Base-by-base conservation (phyloP, 2,329 filamentous ascomycete genomes). In the Talaromyces sp. region DNA sequence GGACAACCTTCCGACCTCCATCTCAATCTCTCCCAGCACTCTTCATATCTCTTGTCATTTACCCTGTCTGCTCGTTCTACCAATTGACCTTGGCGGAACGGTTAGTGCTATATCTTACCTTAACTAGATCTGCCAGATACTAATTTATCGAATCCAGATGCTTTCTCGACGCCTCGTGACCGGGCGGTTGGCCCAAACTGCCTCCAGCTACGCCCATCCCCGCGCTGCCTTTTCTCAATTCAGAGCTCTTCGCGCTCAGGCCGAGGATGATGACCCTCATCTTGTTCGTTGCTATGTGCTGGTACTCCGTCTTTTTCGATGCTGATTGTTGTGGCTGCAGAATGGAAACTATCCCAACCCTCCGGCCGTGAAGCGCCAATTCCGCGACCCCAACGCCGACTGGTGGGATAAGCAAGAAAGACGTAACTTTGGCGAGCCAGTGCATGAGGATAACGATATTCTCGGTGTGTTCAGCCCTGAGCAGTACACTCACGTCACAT, bases 321-420 rank as follows among this genome's bases (percentile, higher is more conserved):
- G 62, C 62, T 64, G 56, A 64, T 59, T 49, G 19, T 41, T 60
- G 27, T 59, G 37, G 35, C 24, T 43, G 59, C 69, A 83, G 81
- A 83, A 83, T 67, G 76, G 76, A 68, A 77, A 77, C 70, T 83
- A 83, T 69, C 75, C 78, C 67, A 83, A 83, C 69, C 81, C 81
- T 69, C 81, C 81, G 52, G 73, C 85, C 63, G 83, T 94, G 80
- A 97, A 97, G 85, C 90, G 94, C 72, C 89, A 93, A 79, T 91
- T 92, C 82, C 92, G 95, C 77, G 95, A 98, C 79, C 95, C 96
- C 41, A 87, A 98, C 78, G 94, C 81, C 75, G 89, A 92, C 76
- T 99, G 93, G 92, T 98, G 93, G 92, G 94, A 99, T 81, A 90
- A 93, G 79, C 95, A 99, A 82, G 95, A 98, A 80, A 89, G 93